Evolutionary conservation across 2,329 filamentous ascomycete species (phyloP).

Genomic region (Rachicladosporium sp.): DNA sequence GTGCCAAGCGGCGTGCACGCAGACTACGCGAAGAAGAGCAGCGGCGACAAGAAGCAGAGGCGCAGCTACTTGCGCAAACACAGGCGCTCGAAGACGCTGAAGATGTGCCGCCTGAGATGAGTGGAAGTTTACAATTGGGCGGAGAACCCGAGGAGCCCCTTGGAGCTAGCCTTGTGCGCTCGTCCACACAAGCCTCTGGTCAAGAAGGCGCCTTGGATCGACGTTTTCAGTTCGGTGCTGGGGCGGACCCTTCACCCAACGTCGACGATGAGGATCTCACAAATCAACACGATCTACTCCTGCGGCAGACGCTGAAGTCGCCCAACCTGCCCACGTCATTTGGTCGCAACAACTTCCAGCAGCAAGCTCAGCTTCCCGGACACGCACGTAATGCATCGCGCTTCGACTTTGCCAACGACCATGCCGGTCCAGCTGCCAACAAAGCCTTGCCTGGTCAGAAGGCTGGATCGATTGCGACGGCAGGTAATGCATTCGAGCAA

Average conservation of each 20-base stretch:
- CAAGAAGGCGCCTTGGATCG: slow-evolving; percentile 19
- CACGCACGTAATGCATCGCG: slow-evolving; percentile 77
- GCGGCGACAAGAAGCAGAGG: slow-evolving; percentile 40
- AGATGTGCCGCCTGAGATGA: slow-evolving; percentile 63
- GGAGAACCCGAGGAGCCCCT: slow-evolving; percentile 76
- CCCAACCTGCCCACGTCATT: slow-evolving; percentile 7
- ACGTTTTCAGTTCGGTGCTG: slow-evolving; percentile 19
- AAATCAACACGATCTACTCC: slow-evolving; percentile 59
- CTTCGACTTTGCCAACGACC: slow-evolving; percentile 76
- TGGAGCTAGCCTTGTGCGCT: slow-evolving; percentile 46
- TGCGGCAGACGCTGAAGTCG: slow-evolving; percentile 48
- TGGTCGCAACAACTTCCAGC: slow-evolving; percentile 36
- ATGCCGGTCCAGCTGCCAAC: slow-evolving; percentile 47
- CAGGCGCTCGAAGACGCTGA: slow-evolving; percentile 31
- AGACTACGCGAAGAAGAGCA: slow-evolving; percentile 49
- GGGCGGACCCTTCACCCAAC: slow-evolving; percentile 40
- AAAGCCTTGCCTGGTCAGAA: slow-evolving; percentile 70
- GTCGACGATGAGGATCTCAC: slow-evolving; percentile 62
- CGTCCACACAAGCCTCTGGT: slow-evolving; percentile 56
- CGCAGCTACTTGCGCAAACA: slow-evolving; percentile 32
- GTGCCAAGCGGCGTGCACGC: slow-evolving; percentile 66
- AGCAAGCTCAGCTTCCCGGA: slow-evolving; percentile 39
- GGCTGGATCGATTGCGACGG: slow-evolving; percentile 70
- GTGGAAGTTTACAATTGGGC: slow-evolving; percentile 76
- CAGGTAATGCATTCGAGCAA: slow-evolving; percentile 39